Conservation (phyloP, 2,329 filamentous ascomycete genomes). For the Clarireedia homoeocarpa region DNA sequence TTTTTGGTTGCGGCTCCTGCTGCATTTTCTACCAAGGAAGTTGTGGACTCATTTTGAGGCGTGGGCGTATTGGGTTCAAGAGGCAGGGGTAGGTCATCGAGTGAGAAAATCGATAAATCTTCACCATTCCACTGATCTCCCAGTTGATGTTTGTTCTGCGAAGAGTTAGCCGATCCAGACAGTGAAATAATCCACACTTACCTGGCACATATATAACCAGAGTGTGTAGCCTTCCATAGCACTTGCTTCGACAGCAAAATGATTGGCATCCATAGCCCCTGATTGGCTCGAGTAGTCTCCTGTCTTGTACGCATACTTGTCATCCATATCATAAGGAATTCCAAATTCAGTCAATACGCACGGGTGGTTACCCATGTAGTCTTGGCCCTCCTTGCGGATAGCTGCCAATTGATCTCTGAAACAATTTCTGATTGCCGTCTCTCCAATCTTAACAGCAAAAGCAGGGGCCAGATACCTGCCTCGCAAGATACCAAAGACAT, state of each 20-base stretch:
- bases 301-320: conserved; percentile 89
- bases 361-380: conserved; percentile 81
- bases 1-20: conserved; percentile 32
- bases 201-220: conserved; percentile 75
- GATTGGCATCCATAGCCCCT: conserved; percentile 90
- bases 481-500: conserved; percentile 84
- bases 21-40: conserved; percentile 35
- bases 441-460: conserved; percentile 87
- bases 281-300: conserved; percentile 92
- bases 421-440: conserved; percentile 89
- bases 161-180: conserved; percentile 15
- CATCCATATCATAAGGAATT: conserved; percentile 98
- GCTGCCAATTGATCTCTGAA: conserved; percentile 79
- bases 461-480: conserved; percentile 83
- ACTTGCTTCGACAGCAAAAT: conserved; percentile 83
- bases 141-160: conserved; percentile 73
- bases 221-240: conserved; percentile 77
- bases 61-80: conserved; percentile 42
- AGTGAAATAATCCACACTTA: conserved; percentile 32
- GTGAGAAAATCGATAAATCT: conserved; percentile 82
- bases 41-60: conserved; percentile 38
- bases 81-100: conserved; percentile 65
- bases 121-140: conserved; percentile 98
- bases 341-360: conserved; percentile 92
- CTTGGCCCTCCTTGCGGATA: conserved; percentile 77